Base-by-base conservation (phyloP, 768 basidiomycete genomes). In the Leucogyrophana mollusca region DNA sequence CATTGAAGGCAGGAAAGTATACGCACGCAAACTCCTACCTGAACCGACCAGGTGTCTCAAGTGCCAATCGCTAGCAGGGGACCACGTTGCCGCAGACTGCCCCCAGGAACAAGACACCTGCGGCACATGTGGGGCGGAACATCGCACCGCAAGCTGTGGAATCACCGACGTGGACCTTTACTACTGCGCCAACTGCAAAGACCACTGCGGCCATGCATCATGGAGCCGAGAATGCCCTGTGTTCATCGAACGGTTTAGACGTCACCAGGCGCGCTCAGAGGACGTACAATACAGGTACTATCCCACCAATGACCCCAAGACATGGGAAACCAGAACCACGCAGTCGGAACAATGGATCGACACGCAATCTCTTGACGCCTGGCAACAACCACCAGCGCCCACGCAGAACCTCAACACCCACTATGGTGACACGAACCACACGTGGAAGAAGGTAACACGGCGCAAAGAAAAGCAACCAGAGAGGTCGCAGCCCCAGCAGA, bases 1-100 rank as follows among this genome's bases (percentile, higher is more conserved):
- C 13, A 44, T 65, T 4, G 46, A 46, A 16, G 54, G 56, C 1
- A 54, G 52, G 34, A 21, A 40, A 20, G 37, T 58, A 0, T 21
- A 32, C 5, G 56, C 50, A 0, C 34, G 54, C 13, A 56, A 57
- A 18, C 40, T 55, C n/a, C 27, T 53, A 2, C 13, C 46, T 3
- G 64, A 66, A 35, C 61, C 57, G 8, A 22, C 21, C 20, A 45
- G 53, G 5, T 67, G 66, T 54, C 20, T 56, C 17, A 60, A 60
- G 17, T 67, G 63, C 43, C 64, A 66, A 33, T 4, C n/a, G 3
- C 25, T 36, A 4, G 38, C 14, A n/a, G 42, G 43, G 3, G 27
- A 24, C 1, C 43, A 50, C 39, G 17, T 50, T 0, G 45, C 40
- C 3, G 7, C 17, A 2, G 35, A 51, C 39, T 51, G 49, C 13